Evolutionary conservation across 805 yeast species (phyloP).

Genomic region (Blastobotrys parvus): DNA sequence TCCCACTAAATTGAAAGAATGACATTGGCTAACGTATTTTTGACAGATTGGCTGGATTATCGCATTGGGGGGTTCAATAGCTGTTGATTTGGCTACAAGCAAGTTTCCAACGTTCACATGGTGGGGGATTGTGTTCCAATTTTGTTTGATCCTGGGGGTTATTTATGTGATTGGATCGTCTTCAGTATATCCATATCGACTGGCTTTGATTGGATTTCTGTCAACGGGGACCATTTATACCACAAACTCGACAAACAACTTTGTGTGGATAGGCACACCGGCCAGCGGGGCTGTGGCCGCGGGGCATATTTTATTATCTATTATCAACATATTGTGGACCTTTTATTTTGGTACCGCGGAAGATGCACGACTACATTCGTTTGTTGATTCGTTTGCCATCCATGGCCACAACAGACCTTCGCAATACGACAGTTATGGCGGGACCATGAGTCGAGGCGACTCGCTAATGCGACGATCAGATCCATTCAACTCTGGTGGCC

Average conservation of each 20-base stretch:
- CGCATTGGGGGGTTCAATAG: slow-evolving; percentile 79
- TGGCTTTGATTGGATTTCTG: slow-evolving; percentile 42
- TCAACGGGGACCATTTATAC: slow-evolving; percentile 76
- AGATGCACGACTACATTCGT: slow-evolving; percentile 76
- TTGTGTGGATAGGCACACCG: slow-evolving; percentile 61
- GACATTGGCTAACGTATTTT: no score
- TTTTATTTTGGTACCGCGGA: slow-evolving; percentile 86
- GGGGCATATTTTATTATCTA: slow-evolving; percentile 76
- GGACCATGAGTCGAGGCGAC: slow-evolving; percentile 4
- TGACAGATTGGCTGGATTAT: slow-evolving; percentile 87
- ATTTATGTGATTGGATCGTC: slow-evolving; percentile 48
- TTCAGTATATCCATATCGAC: slow-evolving; percentile 59
- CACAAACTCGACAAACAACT: slow-evolving; percentile 71
- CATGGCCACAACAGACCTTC: slow-evolving; percentile 2
- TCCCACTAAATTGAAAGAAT: no score
- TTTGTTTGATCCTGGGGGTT: slow-evolving; percentile 49
- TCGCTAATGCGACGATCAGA: not conserved
- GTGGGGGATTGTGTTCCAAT: slow-evolving; percentile 91
- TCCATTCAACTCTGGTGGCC: slow-evolving; percentile 2
- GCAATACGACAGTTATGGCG: not conserved
- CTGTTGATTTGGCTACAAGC: slow-evolving; percentile 29
- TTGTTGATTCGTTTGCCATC: slow-evolving; percentile 72
- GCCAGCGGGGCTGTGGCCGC: slow-evolving; percentile 83
- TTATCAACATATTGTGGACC: slow-evolving; percentile 78
- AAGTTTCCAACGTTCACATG: slow-evolving; percentile 78